A percentile compares a stretch with the other conserved stretches of the same genome.
Conservation (phyloP, 2,329 filamentous ascomycete species). For the Alternaria arbusti region DNA sequence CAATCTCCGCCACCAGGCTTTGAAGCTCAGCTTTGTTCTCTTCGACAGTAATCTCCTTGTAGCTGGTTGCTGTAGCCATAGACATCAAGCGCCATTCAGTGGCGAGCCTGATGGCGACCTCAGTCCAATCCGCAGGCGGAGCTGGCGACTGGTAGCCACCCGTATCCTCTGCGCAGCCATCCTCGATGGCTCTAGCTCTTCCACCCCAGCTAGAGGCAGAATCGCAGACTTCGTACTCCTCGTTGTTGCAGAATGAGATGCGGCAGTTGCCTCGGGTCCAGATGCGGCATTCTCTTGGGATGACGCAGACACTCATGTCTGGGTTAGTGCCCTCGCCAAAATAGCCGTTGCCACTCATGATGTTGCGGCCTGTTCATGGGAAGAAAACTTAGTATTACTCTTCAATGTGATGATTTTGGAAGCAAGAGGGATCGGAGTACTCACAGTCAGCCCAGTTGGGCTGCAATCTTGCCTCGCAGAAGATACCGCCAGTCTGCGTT, state of each 20-base stretch:
- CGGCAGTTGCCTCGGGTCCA: not conserved
- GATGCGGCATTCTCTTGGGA: not conserved
- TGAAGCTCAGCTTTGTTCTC: not conserved
- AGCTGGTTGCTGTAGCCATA: not conserved
- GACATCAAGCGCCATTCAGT: not conserved
- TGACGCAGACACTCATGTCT: not conserved
- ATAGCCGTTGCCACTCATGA: not conserved
- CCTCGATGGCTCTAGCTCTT: not conserved
- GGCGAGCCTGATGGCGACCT: not conserved
- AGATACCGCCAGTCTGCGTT: not conserved
- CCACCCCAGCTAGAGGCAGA: not conserved
- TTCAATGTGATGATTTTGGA: not conserved
- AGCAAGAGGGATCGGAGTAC: not conserved
- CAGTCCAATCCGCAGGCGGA: not conserved
- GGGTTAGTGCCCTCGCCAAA: not conserved
- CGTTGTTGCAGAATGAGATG: not conserved
- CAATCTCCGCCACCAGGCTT: not conserved
- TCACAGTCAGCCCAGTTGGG: not conserved
- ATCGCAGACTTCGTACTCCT: not conserved
- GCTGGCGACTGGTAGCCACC: not conserved
- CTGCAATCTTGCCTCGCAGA: not conserved
- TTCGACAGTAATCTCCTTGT: not conserved
- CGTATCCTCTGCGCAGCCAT: not conserved
- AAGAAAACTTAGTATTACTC: not conserved
- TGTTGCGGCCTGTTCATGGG: not conserved